Conservation (phyloP, 78 protist species). For the Speleostelium caveatum region DNA sequence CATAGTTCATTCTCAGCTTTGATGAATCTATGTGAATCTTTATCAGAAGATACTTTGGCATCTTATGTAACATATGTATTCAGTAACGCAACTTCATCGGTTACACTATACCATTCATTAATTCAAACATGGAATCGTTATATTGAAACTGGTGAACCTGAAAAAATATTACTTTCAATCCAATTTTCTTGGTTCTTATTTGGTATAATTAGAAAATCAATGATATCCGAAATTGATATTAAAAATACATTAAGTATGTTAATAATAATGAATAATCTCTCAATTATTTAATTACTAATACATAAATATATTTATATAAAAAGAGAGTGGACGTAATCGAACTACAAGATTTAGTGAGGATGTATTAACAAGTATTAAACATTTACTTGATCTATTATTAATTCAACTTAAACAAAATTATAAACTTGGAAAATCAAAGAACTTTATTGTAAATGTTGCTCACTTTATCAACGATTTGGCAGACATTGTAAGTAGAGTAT, state of each 20-base stretch:
- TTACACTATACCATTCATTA: constrained; percentile 8
- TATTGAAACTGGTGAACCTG: constrained; percentile 7
- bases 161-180: neutral
- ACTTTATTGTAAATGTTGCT: constrained; percentile 30
- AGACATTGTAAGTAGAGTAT: constrained; percentile 47
- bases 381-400: constrained; percentile 23
- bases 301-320: too few species aligned
- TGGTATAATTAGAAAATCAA: constrained; percentile 61
- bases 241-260: neutral
- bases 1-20: constrained; percentile 23
- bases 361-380: neutral
- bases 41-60: constrained; percentile 26
- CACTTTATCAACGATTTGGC: constrained; percentile 52
- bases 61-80: constrained; percentile 10
- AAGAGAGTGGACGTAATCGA: constrained; percentile 59
- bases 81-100: neutral
- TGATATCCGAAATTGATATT: constrained; percentile 51
- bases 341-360: constrained; percentile 33
- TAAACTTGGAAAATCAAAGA: constrained; percentile 23
- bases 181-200: constrained; percentile 81
- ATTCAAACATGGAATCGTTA: constrained; percentile 55
- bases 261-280: neutral
- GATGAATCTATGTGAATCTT: constrained; percentile 1
- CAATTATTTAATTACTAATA: neutral
- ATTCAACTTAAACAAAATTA: constrained; percentile 16